Base-by-base conservation (phyloP, 2,329 filamentous ascomycete genomes). In the Epichloe gansuensis region DNA sequence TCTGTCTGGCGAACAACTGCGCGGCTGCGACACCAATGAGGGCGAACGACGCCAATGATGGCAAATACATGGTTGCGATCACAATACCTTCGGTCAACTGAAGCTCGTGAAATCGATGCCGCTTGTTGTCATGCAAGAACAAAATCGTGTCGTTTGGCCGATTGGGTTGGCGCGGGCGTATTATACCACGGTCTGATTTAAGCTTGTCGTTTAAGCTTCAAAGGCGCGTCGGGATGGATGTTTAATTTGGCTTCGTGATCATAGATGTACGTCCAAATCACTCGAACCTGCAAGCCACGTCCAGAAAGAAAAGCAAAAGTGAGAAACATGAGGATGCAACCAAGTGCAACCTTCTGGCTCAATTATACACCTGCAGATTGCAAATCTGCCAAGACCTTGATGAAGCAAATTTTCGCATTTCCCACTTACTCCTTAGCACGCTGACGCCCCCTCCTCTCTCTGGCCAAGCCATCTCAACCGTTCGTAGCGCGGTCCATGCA, bases 1-100 rank as follows among this genome's bases (percentile, higher is more conserved):
- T 68, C 52, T 67, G 64, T 54, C 65, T 59, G 23, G 66, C 61
- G 15, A 59, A 54, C n/a, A 65, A 45, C 42, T 59, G 54, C n/a
- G 56, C 58, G 25, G 56, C 52, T 13, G 55, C 55, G 50, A 55
- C 55, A 41, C 48, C 41, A 9, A 46, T 9, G 43, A 53, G 47
- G 28, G 44, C 39, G 28, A 53, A 28, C 13, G 21, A n/a, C 21
- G 47, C 50, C 15, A 52, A 25, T 13, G 17, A 39, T 8, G n/a
- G 43, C 37, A 52, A 31, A 44, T 46, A n/a, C 53, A 54, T 54
- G 21, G 5, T 38, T 31, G 34, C 25, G 37, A 45, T 15, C 9
- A n/a, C 7, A 13, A 28, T 3, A 15, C 23, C 46, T 13, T 38
- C 15, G n/a, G n/a, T 13, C 4, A 35, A 7, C 25, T 23, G 12